These are phyloP conservation scores for Hemileccinum rubropunctum DNA, from an alignment of 768 basidiomycete genomes.

Conservation along the genomic window DNA sequence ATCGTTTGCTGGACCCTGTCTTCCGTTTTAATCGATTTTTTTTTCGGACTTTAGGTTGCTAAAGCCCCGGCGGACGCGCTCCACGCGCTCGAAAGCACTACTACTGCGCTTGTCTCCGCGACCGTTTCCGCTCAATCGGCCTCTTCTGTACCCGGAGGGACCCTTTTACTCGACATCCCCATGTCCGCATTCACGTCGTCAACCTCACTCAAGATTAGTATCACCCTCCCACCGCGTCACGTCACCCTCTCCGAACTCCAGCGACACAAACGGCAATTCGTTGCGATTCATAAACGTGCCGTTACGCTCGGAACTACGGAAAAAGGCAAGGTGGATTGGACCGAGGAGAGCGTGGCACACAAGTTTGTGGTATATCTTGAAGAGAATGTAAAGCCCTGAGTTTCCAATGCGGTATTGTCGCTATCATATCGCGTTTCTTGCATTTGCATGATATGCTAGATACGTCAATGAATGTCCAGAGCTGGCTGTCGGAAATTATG, in stretches of 20 bases:
- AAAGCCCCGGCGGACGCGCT: slow-evolving; percentile 90
- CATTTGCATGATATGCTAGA: too few relatives aligned
- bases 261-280: slow-evolving; percentile 87
- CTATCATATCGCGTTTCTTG: too few relatives aligned
- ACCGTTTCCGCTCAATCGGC: slow-evolving; percentile 64
- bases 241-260: slow-evolving; percentile 87
- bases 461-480: too few relatives aligned
- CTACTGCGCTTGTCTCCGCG: slow-evolving; percentile 64
- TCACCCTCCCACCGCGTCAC: slow-evolving; percentile 66
- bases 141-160: slow-evolving; percentile 47
- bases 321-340: slow-evolving; percentile 75
- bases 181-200: too few relatives aligned
- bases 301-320: slow-evolving; percentile 81
- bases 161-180: slow-evolving; percentile 28
- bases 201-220: slow-evolving; percentile 33
- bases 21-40: too few relatives aligned
- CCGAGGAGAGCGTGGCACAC: slow-evolving; percentile 61
- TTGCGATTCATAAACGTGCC: slow-evolving; percentile 85
- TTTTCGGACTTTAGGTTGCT: slow-evolving; percentile 46
- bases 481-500: too few relatives aligned
- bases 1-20: too few relatives aligned
- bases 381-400: slow-evolving; percentile 56
- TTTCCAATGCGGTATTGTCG: background rate
- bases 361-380: slow-evolving; percentile 74
- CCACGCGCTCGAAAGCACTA: slow-evolving; percentile 77